Evolutionary conservation across 1,284 basidiomycete species (phyloP).

Genomic region (Cryptococcus amylolentus): DNA sequence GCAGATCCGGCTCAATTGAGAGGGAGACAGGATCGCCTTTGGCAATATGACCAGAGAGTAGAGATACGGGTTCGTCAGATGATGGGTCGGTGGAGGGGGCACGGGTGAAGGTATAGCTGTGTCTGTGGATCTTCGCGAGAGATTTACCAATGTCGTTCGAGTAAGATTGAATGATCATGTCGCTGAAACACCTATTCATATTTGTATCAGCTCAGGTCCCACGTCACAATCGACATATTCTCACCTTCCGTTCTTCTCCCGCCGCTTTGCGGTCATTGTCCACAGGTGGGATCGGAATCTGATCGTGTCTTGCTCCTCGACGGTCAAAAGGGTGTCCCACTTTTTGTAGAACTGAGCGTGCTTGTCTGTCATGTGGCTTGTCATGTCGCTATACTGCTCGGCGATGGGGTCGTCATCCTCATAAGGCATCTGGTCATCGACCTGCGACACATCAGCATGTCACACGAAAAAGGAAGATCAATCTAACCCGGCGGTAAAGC

Average conservation of each 20-base stretch:
- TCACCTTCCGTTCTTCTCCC: conserved; percentile 72
- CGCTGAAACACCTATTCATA: conserved; percentile 58
- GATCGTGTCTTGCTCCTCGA: conserved; percentile 83
- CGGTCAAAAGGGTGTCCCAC: conserved; percentile 82
- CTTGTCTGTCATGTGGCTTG: conserved; percentile 65
- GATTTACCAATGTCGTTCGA: conserved; percentile 42
- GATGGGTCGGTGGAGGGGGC: conserved; percentile 24
- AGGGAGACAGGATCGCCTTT: conserved; percentile 77
- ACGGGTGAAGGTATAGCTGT: conserved; percentile 65
- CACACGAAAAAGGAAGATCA: background rate
- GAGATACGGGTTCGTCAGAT: conserved; percentile 43
- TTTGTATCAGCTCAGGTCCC: background rate
- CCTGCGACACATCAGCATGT: conserved; percentile 50
- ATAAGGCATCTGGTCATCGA: conserved; percentile 61
- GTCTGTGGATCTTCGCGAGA: conserved; percentile 51
- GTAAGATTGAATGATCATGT: conserved; percentile 65
- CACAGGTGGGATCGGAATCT: conserved; percentile 87
- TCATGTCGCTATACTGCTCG: conserved; percentile 72
- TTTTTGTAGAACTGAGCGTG: conserved; percentile 79
- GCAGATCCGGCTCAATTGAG: conserved; percentile 75
- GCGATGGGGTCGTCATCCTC: conserved; percentile 65
- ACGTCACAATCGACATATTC: conserved; percentile 1
- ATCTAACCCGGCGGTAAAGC: conserved; percentile 78
- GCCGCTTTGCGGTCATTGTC: conserved; percentile 77
- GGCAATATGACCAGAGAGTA: conserved; percentile 75